These are phyloP conservation scores for Vararia minispora DNA, from an alignment of 768 basidiomycete genomes.

Conservation along the genomic window DNA sequence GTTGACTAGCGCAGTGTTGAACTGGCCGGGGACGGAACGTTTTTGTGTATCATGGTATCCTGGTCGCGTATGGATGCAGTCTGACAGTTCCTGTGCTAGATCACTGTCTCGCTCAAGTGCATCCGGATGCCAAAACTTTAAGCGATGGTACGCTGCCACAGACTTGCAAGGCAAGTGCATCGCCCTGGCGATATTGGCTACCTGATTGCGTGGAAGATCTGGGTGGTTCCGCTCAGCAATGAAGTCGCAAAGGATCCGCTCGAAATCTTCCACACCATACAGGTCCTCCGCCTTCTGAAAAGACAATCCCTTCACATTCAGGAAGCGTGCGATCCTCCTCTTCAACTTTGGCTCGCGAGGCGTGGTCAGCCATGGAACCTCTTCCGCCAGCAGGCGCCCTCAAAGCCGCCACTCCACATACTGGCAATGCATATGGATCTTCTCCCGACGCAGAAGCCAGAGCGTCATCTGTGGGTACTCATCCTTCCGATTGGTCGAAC, in stretches of 20 bases:
- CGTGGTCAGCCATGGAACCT: not conserved
- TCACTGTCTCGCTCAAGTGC: not conserved
- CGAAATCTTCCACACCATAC: not conserved
- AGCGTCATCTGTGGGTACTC: conserved; percentile 1
- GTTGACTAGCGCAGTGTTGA: conserved; percentile 3
- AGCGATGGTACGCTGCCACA: not conserved
- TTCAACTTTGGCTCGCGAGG: too few relatives aligned
- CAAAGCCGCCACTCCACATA: not conserved
- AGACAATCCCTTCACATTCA: not conserved
- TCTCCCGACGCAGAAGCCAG: not conserved
- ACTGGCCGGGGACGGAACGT: not conserved
- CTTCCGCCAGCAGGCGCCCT: not conserved
- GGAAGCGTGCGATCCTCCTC: not conserved
- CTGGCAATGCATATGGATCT: not conserved
- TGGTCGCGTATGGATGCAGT: not conserved
- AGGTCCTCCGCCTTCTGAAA: not conserved
- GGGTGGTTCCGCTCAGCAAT: not conserved
- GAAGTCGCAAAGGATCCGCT: not conserved
- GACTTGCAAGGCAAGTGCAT: not conserved
- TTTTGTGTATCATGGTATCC: conserved; percentile 8
- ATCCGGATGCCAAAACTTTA: conserved; percentile 2
- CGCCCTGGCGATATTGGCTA: not conserved
- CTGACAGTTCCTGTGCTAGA: not conserved
- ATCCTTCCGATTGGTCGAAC: conserved; percentile 1
- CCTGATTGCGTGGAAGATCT: not conserved